Percentiles rank a stretch among this genome's conserved stretches.
Conservation (phyloP, 345 rosid species). For the Citrus cavaleriei region DNA sequence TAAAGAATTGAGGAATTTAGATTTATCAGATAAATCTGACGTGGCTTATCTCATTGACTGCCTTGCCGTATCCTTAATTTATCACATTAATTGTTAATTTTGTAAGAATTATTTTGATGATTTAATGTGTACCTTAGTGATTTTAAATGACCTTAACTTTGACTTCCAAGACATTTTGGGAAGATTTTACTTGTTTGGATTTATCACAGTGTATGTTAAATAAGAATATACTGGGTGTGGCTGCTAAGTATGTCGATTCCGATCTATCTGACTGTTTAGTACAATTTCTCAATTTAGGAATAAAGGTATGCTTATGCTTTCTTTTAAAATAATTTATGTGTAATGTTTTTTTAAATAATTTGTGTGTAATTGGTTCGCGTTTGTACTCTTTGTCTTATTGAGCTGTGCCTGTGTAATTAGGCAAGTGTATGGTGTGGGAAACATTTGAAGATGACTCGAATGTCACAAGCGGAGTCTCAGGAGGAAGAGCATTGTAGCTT, state of each 20-base stretch:
- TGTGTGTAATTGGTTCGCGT: neutral
- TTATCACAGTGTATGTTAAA: conserved; percentile 73
- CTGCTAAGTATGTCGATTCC: conserved; percentile 50
- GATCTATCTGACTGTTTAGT: conserved; percentile 36
- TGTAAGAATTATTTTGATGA: neutral
- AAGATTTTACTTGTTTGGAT: conserved; percentile 89
- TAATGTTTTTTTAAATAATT: neutral
- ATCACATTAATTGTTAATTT: neutral
- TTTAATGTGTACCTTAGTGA: neutral
- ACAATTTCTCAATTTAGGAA: conserved; percentile 52
- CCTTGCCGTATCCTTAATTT: conserved; percentile 60
- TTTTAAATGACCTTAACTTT: conserved; percentile 39
- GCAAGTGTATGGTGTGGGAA: conserved; percentile 80
- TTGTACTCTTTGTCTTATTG: conserved; percentile 4
- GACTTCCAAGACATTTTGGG: conserved; percentile 58
- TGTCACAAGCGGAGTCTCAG: conserved; percentile 80
- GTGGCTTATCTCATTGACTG: conserved; percentile 41
- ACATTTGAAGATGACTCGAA: conserved; percentile 77
- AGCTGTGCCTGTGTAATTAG: conserved; percentile 26
- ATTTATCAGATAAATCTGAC: conserved; percentile 41
- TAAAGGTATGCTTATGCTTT: conserved; percentile 44
- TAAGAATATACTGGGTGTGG: conserved; percentile 57
- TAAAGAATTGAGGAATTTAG: conserved; percentile 41
- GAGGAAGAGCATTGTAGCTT: conserved; percentile 72
- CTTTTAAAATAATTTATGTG: neutral